These are phyloP conservation scores for Panaeolus papilionaceus DNA, from an alignment of 768 basidiomycete species.

Conservation along the genomic window DNA sequence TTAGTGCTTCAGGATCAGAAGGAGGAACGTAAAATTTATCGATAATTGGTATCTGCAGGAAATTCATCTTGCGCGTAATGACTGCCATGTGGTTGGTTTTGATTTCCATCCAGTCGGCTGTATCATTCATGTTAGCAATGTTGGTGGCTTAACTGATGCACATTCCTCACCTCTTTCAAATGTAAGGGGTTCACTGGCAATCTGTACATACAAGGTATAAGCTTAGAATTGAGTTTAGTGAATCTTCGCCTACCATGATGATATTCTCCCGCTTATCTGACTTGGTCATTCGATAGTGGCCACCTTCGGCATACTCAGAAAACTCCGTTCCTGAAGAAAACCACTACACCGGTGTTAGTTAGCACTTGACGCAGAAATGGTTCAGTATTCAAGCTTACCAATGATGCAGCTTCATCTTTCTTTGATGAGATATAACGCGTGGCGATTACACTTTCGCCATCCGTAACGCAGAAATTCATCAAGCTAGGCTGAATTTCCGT, in stretches of 20 bases:
- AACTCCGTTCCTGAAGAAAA: slow-evolving; percentile 96
- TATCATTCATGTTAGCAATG: slow-evolving; percentile 13
- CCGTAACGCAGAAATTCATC: slow-evolving; percentile 96
- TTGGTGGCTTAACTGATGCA: slow-evolving; percentile 4
- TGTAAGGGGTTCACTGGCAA: slow-evolving; percentile 93
- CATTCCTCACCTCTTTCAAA: slow-evolving; percentile 81
- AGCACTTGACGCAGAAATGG: background rate
- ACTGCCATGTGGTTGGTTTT: slow-evolving; percentile 95
- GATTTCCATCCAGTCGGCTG: slow-evolving; percentile 99
- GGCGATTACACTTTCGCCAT: slow-evolving; percentile 92
- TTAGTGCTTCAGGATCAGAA: slow-evolving; percentile 74
- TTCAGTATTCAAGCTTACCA: slow-evolving; percentile 51
- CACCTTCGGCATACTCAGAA: slow-evolving; percentile 86
- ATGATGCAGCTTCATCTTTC: slow-evolving; percentile 89
- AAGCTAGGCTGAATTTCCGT: slow-evolving; percentile 68
- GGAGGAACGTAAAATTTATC: slow-evolving; percentile 94
- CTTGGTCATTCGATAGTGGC: slow-evolving; percentile 95
- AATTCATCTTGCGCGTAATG: slow-evolving; percentile 94
- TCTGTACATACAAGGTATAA: slow-evolving; percentile 42
- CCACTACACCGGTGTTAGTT: slow-evolving; percentile 57
- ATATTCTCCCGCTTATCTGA: slow-evolving; percentile 96
- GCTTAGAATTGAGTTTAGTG: slow-evolving; percentile 13
- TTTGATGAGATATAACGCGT: slow-evolving; percentile 95
- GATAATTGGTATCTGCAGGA: slow-evolving; percentile 92
- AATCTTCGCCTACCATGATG: slow-evolving; percentile 67